A percentile compares a stretch with the other conserved stretches of the same genome.
These are phyloP conservation scores for Ilyonectria destructans DNA, from an alignment of 2,329 filamentous ascomycete species.

Conservation along the genomic window DNA sequence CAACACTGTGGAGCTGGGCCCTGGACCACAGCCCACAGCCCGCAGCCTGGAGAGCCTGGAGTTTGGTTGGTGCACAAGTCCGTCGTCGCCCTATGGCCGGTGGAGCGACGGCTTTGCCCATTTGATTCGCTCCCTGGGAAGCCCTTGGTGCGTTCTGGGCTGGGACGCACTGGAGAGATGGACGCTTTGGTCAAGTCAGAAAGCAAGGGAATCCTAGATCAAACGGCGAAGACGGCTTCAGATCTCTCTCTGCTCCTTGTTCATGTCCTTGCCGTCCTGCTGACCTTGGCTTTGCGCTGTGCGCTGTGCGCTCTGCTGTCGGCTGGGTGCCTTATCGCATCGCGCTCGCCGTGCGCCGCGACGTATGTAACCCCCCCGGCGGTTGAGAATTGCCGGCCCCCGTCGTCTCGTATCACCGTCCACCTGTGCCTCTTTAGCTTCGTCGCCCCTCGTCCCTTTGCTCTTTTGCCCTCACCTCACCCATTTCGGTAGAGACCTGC, in stretches of 20 bases:
- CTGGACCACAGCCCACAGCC: constrained; percentile 1
- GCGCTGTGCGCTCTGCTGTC: not conserved
- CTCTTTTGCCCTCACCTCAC: constrained; percentile 12
- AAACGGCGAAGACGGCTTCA: constrained; percentile 7
- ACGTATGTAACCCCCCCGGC: not conserved
- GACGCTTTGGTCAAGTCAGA: not conserved
- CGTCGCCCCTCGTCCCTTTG: constrained; percentile 3
- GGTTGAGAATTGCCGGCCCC: not conserved
- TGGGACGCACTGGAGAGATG: constrained; percentile 3
- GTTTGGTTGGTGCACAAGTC: constrained; percentile 23
- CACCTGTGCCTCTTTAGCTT: constrained; percentile 11
- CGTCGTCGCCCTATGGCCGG: constrained; percentile 17
- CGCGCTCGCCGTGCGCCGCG: not conserved
- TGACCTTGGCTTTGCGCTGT: not conserved
- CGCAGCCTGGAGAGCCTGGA: not conserved
- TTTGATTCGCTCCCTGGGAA: not conserved
- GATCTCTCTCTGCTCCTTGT: constrained; percentile 13
- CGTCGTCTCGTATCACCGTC: constrained; percentile 25
- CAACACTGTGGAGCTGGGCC: not conserved
- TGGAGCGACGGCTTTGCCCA: constrained; percentile 1
- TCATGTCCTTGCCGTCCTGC: not conserved
- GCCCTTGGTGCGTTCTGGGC: not conserved
- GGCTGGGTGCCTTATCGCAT: not conserved
- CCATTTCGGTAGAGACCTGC: constrained; percentile 11
- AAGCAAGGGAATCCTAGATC: constrained; percentile 25